These are phyloP conservation scores for Wickerhamiella azyma DNA, from an alignment of 805 yeast genomes.

Conservation along the genomic window DNA sequence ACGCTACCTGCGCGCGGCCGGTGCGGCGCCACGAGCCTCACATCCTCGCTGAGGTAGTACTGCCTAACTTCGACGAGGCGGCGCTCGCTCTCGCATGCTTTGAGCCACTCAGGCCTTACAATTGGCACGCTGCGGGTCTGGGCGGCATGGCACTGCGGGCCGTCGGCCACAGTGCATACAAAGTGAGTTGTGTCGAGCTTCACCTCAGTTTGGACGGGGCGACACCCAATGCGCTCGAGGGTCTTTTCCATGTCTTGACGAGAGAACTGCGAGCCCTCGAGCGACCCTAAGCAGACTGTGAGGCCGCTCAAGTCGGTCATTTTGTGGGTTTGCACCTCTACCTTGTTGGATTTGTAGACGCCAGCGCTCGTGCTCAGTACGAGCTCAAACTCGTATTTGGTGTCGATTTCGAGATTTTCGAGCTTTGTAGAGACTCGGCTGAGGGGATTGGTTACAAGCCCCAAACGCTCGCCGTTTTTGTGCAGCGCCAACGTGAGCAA, in stretches of 20 bases:
- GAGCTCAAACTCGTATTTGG: slow-evolving; percentile 64
- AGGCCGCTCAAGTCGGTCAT: slow-evolving; percentile 94
- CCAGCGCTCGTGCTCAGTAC: slow-evolving; percentile 85
- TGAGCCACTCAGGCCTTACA: slow-evolving; percentile 92
- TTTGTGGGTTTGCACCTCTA: slow-evolving; percentile 73
- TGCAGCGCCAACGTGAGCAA: slow-evolving; percentile 63
- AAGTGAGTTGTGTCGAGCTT: slow-evolving; percentile 90
- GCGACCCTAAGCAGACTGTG: slow-evolving; percentile 76
- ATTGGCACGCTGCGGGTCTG: slow-evolving; percentile 78
- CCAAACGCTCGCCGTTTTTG: slow-evolving; percentile 55
- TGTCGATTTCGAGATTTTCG: slow-evolving; percentile 82
- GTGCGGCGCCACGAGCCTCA: slow-evolving; percentile 20
- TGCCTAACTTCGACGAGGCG: slow-evolving; percentile 87
- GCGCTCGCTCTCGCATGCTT: slow-evolving; percentile 82
- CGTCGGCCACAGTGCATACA: slow-evolving; percentile 55
- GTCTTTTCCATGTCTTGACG: slow-evolving; percentile 46
- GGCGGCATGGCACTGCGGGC: slow-evolving; percentile 70
- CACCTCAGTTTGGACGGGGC: slow-evolving; percentile 58
- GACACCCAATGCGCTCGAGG: slow-evolving; percentile 65
- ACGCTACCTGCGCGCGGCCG: slow-evolving; percentile 4
- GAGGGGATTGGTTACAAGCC: slow-evolving; percentile 72
- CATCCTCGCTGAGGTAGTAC: slow-evolving; percentile 32
- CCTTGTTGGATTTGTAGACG: slow-evolving; percentile 48
- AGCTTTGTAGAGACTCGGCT: slow-evolving; percentile 70
- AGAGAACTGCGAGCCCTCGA: slow-evolving; percentile 39